Conservation (phyloP, 352 stramenopile genomes). For the Globisporangium alternatum region DNA sequence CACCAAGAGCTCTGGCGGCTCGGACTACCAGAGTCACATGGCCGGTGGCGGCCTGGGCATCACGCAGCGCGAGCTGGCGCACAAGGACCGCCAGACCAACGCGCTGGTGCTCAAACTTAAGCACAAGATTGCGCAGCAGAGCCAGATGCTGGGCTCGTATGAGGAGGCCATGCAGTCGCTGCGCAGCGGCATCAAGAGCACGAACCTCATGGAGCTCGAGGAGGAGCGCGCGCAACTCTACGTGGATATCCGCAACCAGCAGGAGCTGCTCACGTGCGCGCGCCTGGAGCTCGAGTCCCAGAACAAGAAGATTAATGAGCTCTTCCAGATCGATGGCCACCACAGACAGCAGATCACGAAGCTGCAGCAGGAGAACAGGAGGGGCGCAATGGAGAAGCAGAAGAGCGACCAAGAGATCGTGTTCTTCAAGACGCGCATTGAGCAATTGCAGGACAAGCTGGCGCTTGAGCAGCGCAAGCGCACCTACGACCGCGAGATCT, state of each 20-base stretch:
- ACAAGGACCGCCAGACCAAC: slow-evolving; percentile 49
- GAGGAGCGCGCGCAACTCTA: slow-evolving; percentile 51
- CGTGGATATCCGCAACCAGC: slow-evolving; percentile 34
- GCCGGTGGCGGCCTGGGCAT: background rate
- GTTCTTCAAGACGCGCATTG: slow-evolving; percentile 31
- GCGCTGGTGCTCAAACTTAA: slow-evolving; percentile 46
- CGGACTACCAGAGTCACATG: slow-evolving; percentile 11
- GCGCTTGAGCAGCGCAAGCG: slow-evolving; percentile 48
- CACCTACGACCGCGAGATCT: slow-evolving; percentile 43
- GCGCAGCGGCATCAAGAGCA: slow-evolving; percentile 42
- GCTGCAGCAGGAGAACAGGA: slow-evolving; percentile 41
- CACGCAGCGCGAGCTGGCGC: slow-evolving; percentile 37
- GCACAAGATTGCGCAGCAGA: slow-evolving; percentile 54
- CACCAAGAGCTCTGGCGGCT: slow-evolving; percentile 22
- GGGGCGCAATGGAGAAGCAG: slow-evolving; percentile 31
- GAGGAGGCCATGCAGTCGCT: slow-evolving; percentile 61
- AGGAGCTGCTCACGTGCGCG: slow-evolving; percentile 28
- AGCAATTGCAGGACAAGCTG: slow-evolving; percentile 46
- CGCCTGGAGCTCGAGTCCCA: slow-evolving; percentile 29
- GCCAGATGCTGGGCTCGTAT: slow-evolving; percentile 45
- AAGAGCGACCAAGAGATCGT: slow-evolving; percentile 47
- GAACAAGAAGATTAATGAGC: slow-evolving; percentile 24
- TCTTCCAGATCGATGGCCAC: slow-evolving; percentile 30
- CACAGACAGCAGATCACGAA: slow-evolving; percentile 32
- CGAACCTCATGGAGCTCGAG: slow-evolving; percentile 57